phyloP scores from a whole-genome alignment of 441 rosid species.

The Euphorbia celastroides region DNA sequence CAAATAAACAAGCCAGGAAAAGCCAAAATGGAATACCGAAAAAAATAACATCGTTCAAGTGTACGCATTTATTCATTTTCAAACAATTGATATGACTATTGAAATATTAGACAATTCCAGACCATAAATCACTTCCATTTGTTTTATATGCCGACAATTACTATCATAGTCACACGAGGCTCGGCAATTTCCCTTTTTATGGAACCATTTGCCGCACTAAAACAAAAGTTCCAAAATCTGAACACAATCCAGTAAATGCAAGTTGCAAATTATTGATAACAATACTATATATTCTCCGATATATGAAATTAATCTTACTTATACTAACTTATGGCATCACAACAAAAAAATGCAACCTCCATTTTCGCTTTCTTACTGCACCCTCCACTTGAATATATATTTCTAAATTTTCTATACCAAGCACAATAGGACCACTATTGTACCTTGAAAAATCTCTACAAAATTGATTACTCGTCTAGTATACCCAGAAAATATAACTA shows the following conservation, averaged over 20 bases:
- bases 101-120: no score
- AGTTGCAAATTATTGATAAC: background rate
- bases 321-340: background rate
- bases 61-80: no score
- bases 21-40: no score
- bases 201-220: background rate
- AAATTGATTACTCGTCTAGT: constrained; percentile 24
- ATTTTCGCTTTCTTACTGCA: background rate
- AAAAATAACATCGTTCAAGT: no score
- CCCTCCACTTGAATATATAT: background rate
- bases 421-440: constrained; percentile 9
- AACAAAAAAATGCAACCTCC: background rate
- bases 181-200: no score
- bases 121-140: no score
- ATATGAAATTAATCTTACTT: background rate
- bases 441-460: constrained; percentile 24
- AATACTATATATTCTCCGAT: background rate
- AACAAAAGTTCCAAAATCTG: background rate
- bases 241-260: background rate
- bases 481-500: constrained; percentile 3
- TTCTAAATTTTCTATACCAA: constrained; percentile 6
- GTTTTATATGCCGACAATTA: no score
- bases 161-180: no score
- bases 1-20: no score
- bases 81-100: no score